Conservation (phyloP, 2,329 filamentous ascomycete genomes). For the Cordyceps cateniannulata region DNA sequence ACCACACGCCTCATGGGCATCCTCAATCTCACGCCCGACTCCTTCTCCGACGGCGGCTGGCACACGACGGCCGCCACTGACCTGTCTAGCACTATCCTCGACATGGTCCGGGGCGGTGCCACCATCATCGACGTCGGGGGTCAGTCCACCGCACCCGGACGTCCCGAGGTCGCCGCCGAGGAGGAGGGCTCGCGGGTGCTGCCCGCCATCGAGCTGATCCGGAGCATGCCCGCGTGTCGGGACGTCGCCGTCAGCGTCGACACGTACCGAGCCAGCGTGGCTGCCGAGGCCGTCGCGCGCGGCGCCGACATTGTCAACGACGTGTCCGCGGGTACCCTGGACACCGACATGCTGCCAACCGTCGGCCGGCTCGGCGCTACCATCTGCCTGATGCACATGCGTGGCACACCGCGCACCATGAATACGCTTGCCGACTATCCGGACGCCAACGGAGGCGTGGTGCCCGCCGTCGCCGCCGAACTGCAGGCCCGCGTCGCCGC, state of each 20-base stretch:
- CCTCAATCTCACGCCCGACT: constrained; percentile 90
- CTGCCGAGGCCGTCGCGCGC: constrained; percentile 64
- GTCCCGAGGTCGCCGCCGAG: constrained; percentile 58
- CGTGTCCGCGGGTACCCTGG: constrained; percentile 75
- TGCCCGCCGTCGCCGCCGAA: constrained; percentile 60
- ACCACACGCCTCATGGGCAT: constrained; percentile 86
- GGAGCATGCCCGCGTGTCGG: constrained; percentile 54
- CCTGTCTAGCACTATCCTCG: constrained; percentile 51
- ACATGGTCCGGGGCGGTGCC: constrained; percentile 62
- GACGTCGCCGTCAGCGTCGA: constrained; percentile 78
- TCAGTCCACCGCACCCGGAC: constrained; percentile 80
- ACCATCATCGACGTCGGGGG: constrained; percentile 89
- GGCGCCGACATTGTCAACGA: constrained; percentile 95
- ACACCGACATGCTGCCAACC: constrained; percentile 73
- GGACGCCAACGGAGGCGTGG: constrained; percentile 55
- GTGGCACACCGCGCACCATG: constrained; percentile 82
- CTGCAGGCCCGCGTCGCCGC: constrained; percentile 63
- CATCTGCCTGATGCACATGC: constrained; percentile 88
- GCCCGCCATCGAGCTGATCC: constrained; percentile 70
- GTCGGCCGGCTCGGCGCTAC: constrained; percentile 70
- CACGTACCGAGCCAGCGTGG: constrained; percentile 84
- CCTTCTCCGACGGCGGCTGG: constrained; percentile 84
- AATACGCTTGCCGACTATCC: constrained; percentile 61
- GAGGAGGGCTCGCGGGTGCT: constrained; percentile 76
- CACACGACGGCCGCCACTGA: constrained; percentile 42